These are phyloP conservation scores for Golovinomyces cichoracearum DNA, from an alignment of 2,329 filamentous ascomycete species.

Conservation along the genomic window DNA sequence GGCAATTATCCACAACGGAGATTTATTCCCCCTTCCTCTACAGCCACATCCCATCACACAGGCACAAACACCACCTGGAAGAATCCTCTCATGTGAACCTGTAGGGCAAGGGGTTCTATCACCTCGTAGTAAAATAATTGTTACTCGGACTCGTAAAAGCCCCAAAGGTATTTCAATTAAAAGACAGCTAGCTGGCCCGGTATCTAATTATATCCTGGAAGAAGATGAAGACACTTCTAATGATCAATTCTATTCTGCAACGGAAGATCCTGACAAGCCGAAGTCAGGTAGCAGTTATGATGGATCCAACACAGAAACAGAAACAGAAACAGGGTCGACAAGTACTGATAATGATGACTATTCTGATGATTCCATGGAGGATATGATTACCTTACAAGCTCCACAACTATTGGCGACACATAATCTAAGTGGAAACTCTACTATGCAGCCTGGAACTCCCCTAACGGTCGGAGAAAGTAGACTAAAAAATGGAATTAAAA, in stretches of 20 bases:
- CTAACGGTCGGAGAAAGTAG: slow-evolving; percentile 34
- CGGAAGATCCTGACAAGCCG: slow-evolving; percentile 44
- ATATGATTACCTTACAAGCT: slow-evolving; percentile 70
- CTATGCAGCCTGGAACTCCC: slow-evolving; percentile 56
- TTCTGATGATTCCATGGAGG: slow-evolving; percentile 76
- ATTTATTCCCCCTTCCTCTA: slow-evolving; percentile 51
- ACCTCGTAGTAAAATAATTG: slow-evolving; percentile 56
- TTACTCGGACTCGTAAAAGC: slow-evolving; percentile 37
- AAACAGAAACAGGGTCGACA: slow-evolving; percentile 34
- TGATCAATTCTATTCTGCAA: slow-evolving; percentile 78
- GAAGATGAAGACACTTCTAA: slow-evolving; percentile 61
- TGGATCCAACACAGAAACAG: slow-evolving; percentile 18
- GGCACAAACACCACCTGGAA: slow-evolving; percentile 56
- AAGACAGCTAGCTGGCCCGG: slow-evolving; percentile 22
- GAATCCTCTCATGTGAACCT: slow-evolving; percentile 79
- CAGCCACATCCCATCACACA: slow-evolving; percentile 71
- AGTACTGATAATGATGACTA: slow-evolving; percentile 45
- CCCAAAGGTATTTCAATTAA: slow-evolving; percentile 21
- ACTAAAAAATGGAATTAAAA: slow-evolving; percentile 47
- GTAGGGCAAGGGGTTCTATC: slow-evolving; percentile 66
- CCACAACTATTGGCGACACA: slow-evolving; percentile 48
- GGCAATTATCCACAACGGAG: slow-evolving; percentile 58
- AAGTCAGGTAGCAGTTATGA: slow-evolving; percentile 21
- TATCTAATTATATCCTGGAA: slow-evolving; percentile 31
- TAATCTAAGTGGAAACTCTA: slow-evolving; percentile 53